Evolutionary conservation across 176 grass and related monocot genomes (phyloP), one percentile per base, ranked within the genome.

Genomic region (Musa itinerans): DNA sequence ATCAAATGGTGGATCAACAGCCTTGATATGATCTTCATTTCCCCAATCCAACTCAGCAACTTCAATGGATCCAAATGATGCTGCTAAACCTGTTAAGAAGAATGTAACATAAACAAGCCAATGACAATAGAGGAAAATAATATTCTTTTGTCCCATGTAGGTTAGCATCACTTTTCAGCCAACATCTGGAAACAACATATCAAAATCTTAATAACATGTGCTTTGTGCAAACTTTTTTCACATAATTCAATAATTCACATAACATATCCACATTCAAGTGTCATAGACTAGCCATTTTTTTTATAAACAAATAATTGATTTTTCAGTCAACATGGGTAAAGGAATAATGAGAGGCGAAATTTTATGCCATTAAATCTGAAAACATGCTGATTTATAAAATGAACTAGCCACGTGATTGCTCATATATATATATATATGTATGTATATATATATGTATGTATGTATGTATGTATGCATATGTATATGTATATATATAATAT

Each of bases 31-130:
- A 1, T 84, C 86, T 85, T 85, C 86, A 29, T 97, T 93, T 16
- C 87, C 90, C 93, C 93, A 97, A 65, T 92, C 90, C 85, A 97
- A 65, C 74, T 97, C 93, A 52, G 88, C 85, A 74, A 93, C 90
- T 10, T 63, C 71, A 63, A 98, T 80, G 51, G 85, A 82, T 15
- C 94, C 94, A 8, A 98, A 75, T 24, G 88, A 78, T 65, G 81
- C 88, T 91, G 76, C 73, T 77, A 21, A 78, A 78, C 68, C 68
- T 52, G 68, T 10, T 24, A 52, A 53, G 34, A 48, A 53, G 43
- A 16, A 52, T 54, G 76, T 58, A 79, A 21, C 67, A 34, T 16
- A 66, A 27, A 63, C 24, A 17, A 43, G 7, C 76, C 68, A 52
- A 17, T 51, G 19, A 70, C 1, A 51, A 21, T 19, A 70, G n/a